Conservation (phyloP, 345 rosid species). For the Bruguiera parviflora region DNA sequence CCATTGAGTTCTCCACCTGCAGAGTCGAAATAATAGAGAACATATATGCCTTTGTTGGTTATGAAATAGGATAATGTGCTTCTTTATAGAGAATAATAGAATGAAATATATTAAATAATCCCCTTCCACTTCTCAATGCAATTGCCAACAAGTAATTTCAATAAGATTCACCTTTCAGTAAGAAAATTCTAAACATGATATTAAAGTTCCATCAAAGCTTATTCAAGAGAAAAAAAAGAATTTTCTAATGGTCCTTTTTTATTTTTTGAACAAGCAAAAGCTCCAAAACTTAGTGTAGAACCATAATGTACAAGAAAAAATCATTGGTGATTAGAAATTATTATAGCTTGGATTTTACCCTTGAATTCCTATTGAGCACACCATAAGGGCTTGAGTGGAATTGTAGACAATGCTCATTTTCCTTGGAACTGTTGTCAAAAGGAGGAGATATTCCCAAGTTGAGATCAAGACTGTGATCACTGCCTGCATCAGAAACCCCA, state of each 20-base stretch:
- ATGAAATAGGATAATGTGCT: conserved; percentile 1
- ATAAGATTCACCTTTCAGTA: background rate
- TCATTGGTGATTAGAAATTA: background rate
- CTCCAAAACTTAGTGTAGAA: background rate
- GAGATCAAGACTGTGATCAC: conserved; percentile 57
- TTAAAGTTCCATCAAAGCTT: too few relatives aligned
- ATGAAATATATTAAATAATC: too few relatives aligned
- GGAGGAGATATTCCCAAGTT: conserved; percentile 77
- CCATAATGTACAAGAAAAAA: background rate
- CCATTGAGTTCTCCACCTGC: conserved; percentile 45
- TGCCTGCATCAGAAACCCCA: conserved; percentile 30
- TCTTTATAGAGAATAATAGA: background rate
- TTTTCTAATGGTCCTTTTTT: too few relatives aligned
- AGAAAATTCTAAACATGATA: too few relatives aligned
- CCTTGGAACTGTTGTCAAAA: conserved; percentile 41
- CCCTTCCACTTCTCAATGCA: too few relatives aligned
- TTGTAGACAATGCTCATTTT: conserved; percentile 37
- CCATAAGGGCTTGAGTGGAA: conserved; percentile 39
- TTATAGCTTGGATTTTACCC: conserved; percentile 34
- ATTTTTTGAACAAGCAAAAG: background rate
- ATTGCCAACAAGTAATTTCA: background rate
- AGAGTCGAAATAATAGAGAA: conserved; percentile 20
- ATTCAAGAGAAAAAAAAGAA: too few relatives aligned
- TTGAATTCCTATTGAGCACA: conserved; percentile 34
- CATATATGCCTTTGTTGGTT: conserved; percentile 7